A percentile compares a stretch with the other conserved stretches of the same genome.
phyloP scores from a whole-genome alignment of 2,329 filamentous ascomycete genomes.

The Colletotrichum ledebouriae region DNA sequence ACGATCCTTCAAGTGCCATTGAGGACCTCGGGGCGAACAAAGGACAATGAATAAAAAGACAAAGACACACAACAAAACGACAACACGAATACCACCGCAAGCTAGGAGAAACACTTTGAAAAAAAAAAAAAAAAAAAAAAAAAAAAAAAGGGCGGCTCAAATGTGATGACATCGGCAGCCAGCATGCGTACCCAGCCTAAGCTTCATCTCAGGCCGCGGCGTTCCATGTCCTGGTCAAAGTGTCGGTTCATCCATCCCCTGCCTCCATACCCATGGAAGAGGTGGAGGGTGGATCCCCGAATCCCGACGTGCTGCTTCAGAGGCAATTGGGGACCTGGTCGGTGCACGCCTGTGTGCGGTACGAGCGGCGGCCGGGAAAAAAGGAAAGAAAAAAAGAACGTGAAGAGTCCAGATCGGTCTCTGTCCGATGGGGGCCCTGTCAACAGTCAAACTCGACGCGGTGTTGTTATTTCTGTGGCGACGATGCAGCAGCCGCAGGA shows the following conservation, averaged over 20 bases:
- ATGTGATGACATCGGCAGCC: slow-evolving; percentile 1
- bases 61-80: slow-evolving; percentile 10
- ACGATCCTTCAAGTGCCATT: background rate
- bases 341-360: slow-evolving; percentile 30
- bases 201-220: slow-evolving; percentile 24
- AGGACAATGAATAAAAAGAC: background rate
- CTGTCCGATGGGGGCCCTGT: slow-evolving; percentile 34
- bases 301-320: slow-evolving; percentile 34
- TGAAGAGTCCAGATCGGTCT: slow-evolving; percentile 40
- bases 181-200: slow-evolving; percentile 11
- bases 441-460: slow-evolving; percentile 1
- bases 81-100: background rate
- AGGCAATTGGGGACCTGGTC: slow-evolving; percentile 9
- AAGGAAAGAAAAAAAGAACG: background rate
- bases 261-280: slow-evolving; percentile 19
- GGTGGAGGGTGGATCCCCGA: slow-evolving; percentile 37
- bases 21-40: background rate
- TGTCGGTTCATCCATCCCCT: slow-evolving; percentile 14
- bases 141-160: background rate
- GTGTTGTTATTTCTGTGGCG: slow-evolving; percentile 25
- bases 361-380: slow-evolving; percentile 39
- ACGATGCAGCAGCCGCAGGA: slow-evolving; percentile 31
- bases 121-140: too few species aligned
- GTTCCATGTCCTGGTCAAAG: slow-evolving; percentile 29
- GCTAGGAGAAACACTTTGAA: background rate